Percentiles rank a stretch among this genome's conserved stretches.
phyloP scores from a whole-genome alignment of 768 basidiomycete genomes.

The Neoboletus subvelutipes region DNA sequence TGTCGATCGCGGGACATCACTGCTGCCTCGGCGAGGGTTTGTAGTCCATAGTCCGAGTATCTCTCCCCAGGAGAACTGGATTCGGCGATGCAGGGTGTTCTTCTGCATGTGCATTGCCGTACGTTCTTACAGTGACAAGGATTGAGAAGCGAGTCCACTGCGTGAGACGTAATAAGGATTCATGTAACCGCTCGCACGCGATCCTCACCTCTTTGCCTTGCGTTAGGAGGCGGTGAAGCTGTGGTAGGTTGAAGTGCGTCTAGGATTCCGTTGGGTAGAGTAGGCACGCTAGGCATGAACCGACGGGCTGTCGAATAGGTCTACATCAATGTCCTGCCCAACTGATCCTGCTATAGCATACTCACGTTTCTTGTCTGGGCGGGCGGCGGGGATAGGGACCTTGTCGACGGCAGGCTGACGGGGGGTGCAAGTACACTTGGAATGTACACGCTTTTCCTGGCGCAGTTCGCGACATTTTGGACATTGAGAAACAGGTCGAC shows the following conservation, averaged over 20 bases:
- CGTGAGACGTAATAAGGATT: conserved; percentile 6
- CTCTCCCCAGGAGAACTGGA: conserved; percentile 4
- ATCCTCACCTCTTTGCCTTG: conserved; percentile 49
- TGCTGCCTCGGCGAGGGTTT: conserved; percentile 40
- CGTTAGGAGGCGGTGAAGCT: conserved; percentile 36
- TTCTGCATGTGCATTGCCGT: conserved; percentile 53
- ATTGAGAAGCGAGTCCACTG: conserved; percentile 63
- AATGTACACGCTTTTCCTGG: conserved; percentile 77
- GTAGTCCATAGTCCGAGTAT: conserved; percentile 24
- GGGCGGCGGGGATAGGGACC: conserved; percentile 33
- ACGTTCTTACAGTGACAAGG: conserved; percentile 60
- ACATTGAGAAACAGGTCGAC: conserved; percentile 89
- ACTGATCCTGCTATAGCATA: neutral
- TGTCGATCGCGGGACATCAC: conserved; percentile 19
- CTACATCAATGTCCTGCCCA: conserved; percentile 17
- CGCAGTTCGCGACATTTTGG: conserved; percentile 79
- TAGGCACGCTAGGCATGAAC: conserved; percentile 68
- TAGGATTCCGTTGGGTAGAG: conserved; percentile 71
- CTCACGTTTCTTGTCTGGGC: conserved; percentile 36
- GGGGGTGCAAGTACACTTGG: conserved; percentile 72
- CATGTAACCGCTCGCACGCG: neutral
- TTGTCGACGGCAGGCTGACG: conserved; percentile 32
- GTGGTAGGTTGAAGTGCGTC: conserved; percentile 43
- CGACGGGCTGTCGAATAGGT: conserved; percentile 49
- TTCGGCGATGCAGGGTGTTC: conserved; percentile 2